Percentiles rank a stretch among this genome's conserved stretches.
phyloP scores from a whole-genome alignment of 345 rosid genomes.

The Odontarrhena argentea region DNA sequence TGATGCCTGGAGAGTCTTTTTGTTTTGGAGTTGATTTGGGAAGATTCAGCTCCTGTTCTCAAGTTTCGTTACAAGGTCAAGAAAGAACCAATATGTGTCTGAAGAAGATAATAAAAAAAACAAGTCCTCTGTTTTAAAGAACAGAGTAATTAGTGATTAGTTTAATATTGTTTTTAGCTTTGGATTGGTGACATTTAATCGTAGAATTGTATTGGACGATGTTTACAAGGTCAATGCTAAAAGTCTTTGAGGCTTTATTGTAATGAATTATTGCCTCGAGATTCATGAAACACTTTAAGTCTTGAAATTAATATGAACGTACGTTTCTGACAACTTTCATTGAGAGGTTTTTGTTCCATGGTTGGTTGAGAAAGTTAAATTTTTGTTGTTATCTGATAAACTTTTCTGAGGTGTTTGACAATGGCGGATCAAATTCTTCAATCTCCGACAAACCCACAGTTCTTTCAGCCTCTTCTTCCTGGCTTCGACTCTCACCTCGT shows the following conservation, averaged over 20 bases:
- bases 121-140: too few species aligned
- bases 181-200: not conserved
- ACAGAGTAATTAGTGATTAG: not conserved
- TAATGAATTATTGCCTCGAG: not conserved
- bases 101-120: not conserved
- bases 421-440: slow-evolving; percentile 28
- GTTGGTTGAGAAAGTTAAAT: too few species aligned
- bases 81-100: slow-evolving; percentile 11
- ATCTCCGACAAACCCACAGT: slow-evolving; percentile 27
- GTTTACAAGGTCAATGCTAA: not conserved
- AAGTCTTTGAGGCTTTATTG: not conserved
- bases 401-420: not conserved
- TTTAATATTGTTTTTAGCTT: not conserved
- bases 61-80: slow-evolving; percentile 22
- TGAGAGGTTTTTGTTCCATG: too few species aligned
- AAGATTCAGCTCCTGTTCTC: slow-evolving; percentile 19
- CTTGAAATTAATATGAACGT: not conserved
- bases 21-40: slow-evolving; percentile 25
- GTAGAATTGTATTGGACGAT: not conserved
- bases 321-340: not conserved
- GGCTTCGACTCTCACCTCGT: slow-evolving; percentile 22
- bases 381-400: too few species aligned
- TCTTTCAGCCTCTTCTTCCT: slow-evolving; percentile 36
- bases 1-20: slow-evolving; percentile 21
- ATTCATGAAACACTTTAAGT: not conserved